A percentile compares a stretch with the other conserved stretches of the same genome.
Conservation (phyloP, 164 flowering plant genomes). For the Sextonia rubra region DNA sequence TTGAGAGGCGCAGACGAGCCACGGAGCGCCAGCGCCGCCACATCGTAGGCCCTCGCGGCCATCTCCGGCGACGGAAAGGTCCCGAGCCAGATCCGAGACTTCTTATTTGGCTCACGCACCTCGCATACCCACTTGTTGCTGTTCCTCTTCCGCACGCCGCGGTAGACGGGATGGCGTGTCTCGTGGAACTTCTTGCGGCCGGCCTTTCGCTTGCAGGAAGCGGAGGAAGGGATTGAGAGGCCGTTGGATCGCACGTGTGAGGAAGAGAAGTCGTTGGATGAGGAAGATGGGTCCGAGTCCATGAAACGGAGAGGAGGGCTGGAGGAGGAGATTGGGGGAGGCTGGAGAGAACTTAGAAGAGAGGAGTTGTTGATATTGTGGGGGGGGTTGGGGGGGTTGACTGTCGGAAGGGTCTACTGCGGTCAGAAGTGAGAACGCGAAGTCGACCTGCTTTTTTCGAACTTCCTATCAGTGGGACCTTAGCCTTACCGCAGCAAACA, state of each 20-base stretch:
- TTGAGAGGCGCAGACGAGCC: conserved; percentile 62
- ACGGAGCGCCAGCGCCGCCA: conserved; percentile 56
- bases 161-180: conserved; percentile 60
- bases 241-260: neutral
- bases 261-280: neutral
- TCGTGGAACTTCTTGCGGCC: conserved; percentile 59
- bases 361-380: no score
- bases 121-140: conserved; percentile 62
- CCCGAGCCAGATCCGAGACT: conserved; percentile 67
- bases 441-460: no score
- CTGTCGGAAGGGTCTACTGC: no score
- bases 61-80: conserved; percentile 55
- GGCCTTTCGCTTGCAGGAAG: conserved; percentile 43
- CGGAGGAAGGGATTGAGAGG: neutral
- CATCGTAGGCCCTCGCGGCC: conserved; percentile 77
- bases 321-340: no score
- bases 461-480: no score
- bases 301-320: neutral
- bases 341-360: no score
- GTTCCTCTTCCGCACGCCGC: conserved; percentile 56
- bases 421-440: no score
- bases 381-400: no score
- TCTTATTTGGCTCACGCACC: conserved; percentile 62
- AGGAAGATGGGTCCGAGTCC: neutral
- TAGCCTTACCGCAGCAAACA: no score